phyloP scores from a whole-genome alignment of 106 monocot species.

The Dioscorea dumetorum region DNA sequence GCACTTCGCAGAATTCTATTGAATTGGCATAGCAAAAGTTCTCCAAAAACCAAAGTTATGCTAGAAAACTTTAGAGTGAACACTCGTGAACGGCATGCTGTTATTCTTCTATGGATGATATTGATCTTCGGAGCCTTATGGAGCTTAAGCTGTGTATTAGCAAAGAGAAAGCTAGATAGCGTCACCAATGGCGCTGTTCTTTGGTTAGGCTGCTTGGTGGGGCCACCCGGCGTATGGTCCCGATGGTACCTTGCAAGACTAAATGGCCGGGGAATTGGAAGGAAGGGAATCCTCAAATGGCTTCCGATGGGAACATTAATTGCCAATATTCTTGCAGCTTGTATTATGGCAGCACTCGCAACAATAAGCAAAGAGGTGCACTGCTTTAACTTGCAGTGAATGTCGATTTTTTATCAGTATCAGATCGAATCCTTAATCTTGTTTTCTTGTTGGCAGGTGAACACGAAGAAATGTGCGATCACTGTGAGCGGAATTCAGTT shows the following conservation, averaged over 20 bases:
- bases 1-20: constrained; percentile 26
- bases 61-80: constrained; percentile 34
- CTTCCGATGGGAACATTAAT: constrained; percentile 71
- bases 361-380: constrained; percentile 44
- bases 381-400: not conserved
- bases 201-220: constrained; percentile 78
- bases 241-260: constrained; percentile 85
- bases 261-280: constrained; percentile 78
- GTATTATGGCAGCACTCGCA: constrained; percentile 66
- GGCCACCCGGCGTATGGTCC: constrained; percentile 74
- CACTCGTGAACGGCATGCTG: constrained; percentile 17
- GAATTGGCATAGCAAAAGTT: constrained; percentile 6
- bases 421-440: not conserved
- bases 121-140: constrained; percentile 28
- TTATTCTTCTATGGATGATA: constrained; percentile 26
- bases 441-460: constrained; percentile 33
- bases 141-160: constrained; percentile 41
- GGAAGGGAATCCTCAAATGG: constrained; percentile 47
- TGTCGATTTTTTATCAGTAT: not conserved
- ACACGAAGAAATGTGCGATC: constrained; percentile 34
- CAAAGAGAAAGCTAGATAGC: constrained; percentile 18
- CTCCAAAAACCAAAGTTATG: not conserved
- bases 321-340: constrained; percentile 78
- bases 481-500: constrained; percentile 62
- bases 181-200: constrained; percentile 30